Base-by-base conservation (phyloP, 2,329 filamentous ascomycete species). In the Botrytis medusae region DNA sequence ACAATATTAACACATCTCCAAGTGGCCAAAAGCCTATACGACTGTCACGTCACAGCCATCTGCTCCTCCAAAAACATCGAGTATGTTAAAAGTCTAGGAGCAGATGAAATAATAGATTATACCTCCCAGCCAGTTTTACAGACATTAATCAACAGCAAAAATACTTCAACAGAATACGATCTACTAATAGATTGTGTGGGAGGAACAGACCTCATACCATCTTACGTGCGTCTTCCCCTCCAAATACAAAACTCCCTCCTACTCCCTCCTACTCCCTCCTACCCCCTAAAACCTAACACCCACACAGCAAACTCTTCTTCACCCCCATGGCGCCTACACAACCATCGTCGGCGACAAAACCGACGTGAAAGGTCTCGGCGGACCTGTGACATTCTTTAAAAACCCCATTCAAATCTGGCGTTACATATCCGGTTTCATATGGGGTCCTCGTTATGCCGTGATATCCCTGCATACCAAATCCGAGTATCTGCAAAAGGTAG, bases 141-240 rank as follows among this genome's bases (percentile, higher is more conserved):
- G 59, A 63, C 72, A 48, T 74, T 79, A 40, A 64, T 76, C 25
- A 69, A 76, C 10, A 51, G 34, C 12, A 73, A 65, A 37, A 46
- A 61, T 37, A 34, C 57, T 18, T 63, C 48, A 34, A 32, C 46
- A 18, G 64, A 76, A 32, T 78, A 73, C 34, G 79, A 79, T 68
- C 72, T 80, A 6, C 40, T 80, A 7, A 72, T 79, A 61, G 78
- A 80, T 68, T 80, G 79, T 70, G 79, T 84, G 54, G 85, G 85
- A 12, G 80, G 83, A 18, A 79, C 73, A 8, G 79, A 79, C 20
- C 68, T 79, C 14, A 65, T 80, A 42, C 59, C 74, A 6, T 54
- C 54, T 57, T 78, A 79, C 73, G 78, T 78, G 76, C 51, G 72
- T 75, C 20, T 18, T 59, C 34, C 40, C 42, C 8, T 22, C 16